Conservation (phyloP, 495 filamentous ascomycete genomes). For the Durotheca rogersii region DNA sequence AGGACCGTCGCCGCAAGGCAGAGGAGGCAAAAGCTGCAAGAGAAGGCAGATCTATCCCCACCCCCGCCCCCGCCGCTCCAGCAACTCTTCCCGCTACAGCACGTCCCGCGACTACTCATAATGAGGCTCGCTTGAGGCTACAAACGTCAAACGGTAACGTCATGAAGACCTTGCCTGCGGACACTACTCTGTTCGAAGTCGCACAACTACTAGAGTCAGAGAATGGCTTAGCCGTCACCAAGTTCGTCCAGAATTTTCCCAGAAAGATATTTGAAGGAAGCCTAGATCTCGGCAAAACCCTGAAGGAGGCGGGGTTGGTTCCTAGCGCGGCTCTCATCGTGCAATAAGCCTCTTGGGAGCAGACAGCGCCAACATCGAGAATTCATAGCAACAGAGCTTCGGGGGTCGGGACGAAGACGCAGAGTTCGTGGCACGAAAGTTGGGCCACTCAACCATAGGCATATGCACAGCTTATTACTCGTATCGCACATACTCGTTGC, state of each 20-base stretch:
- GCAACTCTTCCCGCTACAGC: conserved; percentile 37
- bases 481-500: conserved; percentile 13
- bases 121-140: conserved; percentile 77
- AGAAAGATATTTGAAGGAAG: conserved; percentile 72
- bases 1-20: conserved; percentile 75
- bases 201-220: conserved; percentile 69
- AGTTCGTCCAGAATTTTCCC: conserved; percentile 84
- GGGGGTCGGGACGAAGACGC: conserved; percentile 8
- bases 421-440: conserved; percentile 1
- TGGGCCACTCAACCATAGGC: neutral
- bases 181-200: conserved; percentile 93
- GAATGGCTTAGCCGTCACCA: conserved; percentile 57
- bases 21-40: conserved; percentile 82
- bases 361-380: conserved; percentile 15
- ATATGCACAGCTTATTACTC: conserved; percentile 9
- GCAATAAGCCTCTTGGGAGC: conserved; percentile 43
- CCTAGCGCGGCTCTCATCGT: conserved; percentile 87
- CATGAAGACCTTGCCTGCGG: conserved; percentile 78
- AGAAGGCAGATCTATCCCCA: conserved; percentile 63
- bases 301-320: conserved; percentile 88
- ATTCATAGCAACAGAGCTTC: conserved; percentile 29
- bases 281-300: conserved; percentile 81
- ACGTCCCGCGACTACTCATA: conserved; percentile 54
- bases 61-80: conserved; percentile 44
- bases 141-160: conserved; percentile 73